These are phyloP conservation scores for Neurospora sp. DNA, from an alignment of 495 filamentous ascomycete species.

Conservation along the genomic window DNA sequence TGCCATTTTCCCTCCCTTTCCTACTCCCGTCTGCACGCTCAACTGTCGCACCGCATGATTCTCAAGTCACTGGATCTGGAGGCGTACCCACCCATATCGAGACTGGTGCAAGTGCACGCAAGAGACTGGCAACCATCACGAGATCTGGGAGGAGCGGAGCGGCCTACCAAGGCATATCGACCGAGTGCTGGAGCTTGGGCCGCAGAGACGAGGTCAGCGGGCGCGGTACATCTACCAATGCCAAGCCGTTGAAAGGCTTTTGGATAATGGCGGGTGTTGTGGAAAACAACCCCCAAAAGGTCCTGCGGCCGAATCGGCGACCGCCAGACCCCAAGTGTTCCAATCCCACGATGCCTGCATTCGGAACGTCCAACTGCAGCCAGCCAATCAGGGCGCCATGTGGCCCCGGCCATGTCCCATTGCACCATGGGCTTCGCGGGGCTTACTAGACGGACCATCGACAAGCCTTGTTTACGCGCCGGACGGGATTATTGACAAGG, in stretches of 20 bases:
- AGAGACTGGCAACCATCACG: conserved; percentile 8
- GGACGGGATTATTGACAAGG: conserved; percentile 29
- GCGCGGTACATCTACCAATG: conserved; percentile 18
- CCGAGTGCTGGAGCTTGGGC: not conserved
- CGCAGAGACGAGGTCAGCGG: conserved; percentile 8
- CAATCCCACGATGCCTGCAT: conserved; percentile 11
- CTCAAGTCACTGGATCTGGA: conserved; percentile 30
- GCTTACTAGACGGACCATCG: conserved; percentile 29
- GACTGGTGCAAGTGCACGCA: conserved; percentile 29
- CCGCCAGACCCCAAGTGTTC: conserved; percentile 11
- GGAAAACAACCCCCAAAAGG: conserved; percentile 24
- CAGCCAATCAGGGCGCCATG: conserved; percentile 30
- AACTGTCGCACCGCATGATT: conserved; percentile 30
- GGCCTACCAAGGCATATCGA: not conserved
- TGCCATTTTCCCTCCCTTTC: conserved; percentile 7
- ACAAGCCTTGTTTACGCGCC: conserved; percentile 42
- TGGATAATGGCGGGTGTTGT: conserved; percentile 23
- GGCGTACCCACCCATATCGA: conserved; percentile 8
- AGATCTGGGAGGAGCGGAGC: not conserved
- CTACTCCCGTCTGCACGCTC: conserved; percentile 3
- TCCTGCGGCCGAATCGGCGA: conserved; percentile 31
- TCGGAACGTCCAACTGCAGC: conserved; percentile 7
- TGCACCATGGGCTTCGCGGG: conserved; percentile 29
- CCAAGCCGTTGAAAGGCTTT: conserved; percentile 15
- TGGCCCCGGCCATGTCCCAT: conserved; percentile 29